A percentile compares a stretch with the other conserved stretches of the same genome.
Evolutionary conservation across 768 basidiomycete species (phyloP).

Genomic region (Leccinum rimulosum): DNA sequence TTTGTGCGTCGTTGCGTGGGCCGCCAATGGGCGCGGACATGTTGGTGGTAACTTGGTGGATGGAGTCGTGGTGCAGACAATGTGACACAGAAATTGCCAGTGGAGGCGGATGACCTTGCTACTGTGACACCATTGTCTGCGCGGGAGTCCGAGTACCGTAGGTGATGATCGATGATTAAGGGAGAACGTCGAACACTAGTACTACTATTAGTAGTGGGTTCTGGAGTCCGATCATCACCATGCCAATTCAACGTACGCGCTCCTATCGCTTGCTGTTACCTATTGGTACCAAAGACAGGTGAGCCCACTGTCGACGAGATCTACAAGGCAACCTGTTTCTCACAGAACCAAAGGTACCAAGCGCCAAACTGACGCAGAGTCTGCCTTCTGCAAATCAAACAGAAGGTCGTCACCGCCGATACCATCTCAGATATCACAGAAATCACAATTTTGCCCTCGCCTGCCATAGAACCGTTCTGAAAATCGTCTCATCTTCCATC

Average conservation of each 20-base stretch:
- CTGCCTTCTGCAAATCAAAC: constrained; percentile 34
- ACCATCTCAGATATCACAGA: constrained; percentile 19
- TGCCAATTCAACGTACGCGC: constrained; percentile 53
- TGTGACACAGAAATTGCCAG: too few species aligned
- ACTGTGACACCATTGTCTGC: too few species aligned
- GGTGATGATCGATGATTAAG: too few species aligned
- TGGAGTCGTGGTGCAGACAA: too few species aligned
- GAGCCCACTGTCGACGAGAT: constrained; percentile 14
- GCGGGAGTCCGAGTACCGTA: too few species aligned
- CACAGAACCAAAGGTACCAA: constrained; percentile 9
- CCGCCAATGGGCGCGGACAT: constrained; percentile 16
- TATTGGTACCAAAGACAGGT: constrained; percentile 24
- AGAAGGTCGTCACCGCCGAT: constrained; percentile 22
- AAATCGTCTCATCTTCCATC: too few species aligned
- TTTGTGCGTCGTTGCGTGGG: constrained; percentile 15
- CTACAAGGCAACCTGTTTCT: constrained; percentile 4
- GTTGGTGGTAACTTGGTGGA: neutral
- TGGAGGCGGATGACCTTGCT: too few species aligned
- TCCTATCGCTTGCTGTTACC: constrained; percentile 49
- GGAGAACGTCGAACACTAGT: too few species aligned
- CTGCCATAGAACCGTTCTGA: constrained; percentile 13
- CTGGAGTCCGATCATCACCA: constrained; percentile 38
- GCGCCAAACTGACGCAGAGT: constrained; percentile 38
- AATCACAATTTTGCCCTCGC: too few species aligned
- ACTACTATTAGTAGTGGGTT: too few species aligned